Base-by-base conservation (phyloP, 2,329 filamentous ascomycete species). In the Teratosphaeria gauchensis region DNA sequence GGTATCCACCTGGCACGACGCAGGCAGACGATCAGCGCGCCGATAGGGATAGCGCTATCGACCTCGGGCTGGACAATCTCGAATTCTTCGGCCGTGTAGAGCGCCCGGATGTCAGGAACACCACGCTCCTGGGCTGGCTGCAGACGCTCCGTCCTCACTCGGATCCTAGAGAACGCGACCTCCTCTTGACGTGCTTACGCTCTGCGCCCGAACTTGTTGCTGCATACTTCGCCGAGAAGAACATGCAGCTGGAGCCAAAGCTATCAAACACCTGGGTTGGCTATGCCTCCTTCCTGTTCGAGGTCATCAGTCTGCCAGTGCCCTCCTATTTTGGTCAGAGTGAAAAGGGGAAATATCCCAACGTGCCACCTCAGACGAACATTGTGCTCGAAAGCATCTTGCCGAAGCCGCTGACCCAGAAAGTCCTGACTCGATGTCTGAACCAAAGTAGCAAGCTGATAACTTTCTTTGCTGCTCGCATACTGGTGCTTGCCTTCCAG, bases 231-330 rank as follows among this genome's bases (percentile, higher is more conserved):
- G 79, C 85, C 51, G 92, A 90, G 69, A 85, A 83, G 61, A 83
- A 86, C 28, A 94, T 97, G 67, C 84, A 86, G 0, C 90, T 95
- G 62, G 92, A 97, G 51, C 92, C 94, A 0, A 97, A 96, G 69
- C 80, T 95, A 4, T 94, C 91, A 2, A 86, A 91, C 52, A 94
- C 91, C 0, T 99, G 94, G 94, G 89, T 97, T 65, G 92, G 92
- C 51, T 96, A 95, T 70, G 90, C 91, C 0, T 85, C 91, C 0
- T 90, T 97, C 62, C 76, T 99, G 4, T 95, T 95, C 73, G 88
- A 88, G 61, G 84, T 86, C 1, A 84, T 96, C 53, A 82, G 87
- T 59, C 77, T 95, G 38, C 84, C 86, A 1, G 78, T 96, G 1
- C 92, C 92, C 1, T 70, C 77, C 30, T 82, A 82, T 61, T 90